phyloP scores from a whole-genome alignment of 2,329 filamentous ascomycete species.

The Pseudocercospora macadamiae region DNA sequence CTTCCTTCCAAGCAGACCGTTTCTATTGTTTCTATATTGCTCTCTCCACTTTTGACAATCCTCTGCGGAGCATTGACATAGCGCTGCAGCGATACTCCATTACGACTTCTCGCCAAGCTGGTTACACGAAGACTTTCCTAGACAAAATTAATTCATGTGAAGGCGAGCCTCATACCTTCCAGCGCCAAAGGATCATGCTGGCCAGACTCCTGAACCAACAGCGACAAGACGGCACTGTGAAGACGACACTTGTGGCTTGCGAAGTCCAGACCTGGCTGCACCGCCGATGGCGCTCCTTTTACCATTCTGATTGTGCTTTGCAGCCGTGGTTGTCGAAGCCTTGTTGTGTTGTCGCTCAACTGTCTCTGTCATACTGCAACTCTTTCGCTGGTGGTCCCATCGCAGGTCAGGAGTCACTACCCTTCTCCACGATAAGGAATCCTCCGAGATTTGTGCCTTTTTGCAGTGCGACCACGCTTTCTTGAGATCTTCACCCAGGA shows the following conservation, averaged over 20 bases:
- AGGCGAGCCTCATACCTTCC: no score
- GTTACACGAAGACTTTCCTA: no score
- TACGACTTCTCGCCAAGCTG: background rate
- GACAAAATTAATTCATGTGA: no score
- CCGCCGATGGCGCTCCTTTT: background rate
- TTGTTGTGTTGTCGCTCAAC: constrained; percentile 5
- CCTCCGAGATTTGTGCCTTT: background rate
- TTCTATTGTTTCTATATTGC: background rate
- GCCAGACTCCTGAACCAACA: background rate
- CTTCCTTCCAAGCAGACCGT: background rate
- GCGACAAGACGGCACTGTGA: background rate
- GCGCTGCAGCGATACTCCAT: background rate
- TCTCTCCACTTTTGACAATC: background rate
- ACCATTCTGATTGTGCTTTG: background rate
- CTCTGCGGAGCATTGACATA: background rate
- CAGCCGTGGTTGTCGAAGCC: background rate
- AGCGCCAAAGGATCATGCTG: no score
- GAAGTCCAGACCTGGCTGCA: background rate
- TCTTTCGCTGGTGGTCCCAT: background rate
- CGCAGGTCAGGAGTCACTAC: constrained; percentile 1
- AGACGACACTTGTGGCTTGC: background rate
- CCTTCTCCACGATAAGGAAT: background rate
- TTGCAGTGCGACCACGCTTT: background rate
- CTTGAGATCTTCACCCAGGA: background rate
- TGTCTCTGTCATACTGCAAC: constrained; percentile 2